Evolutionary conservation across 805 yeast genomes (phyloP).

Genomic region (Isabelozyma pseudorhagii): DNA sequence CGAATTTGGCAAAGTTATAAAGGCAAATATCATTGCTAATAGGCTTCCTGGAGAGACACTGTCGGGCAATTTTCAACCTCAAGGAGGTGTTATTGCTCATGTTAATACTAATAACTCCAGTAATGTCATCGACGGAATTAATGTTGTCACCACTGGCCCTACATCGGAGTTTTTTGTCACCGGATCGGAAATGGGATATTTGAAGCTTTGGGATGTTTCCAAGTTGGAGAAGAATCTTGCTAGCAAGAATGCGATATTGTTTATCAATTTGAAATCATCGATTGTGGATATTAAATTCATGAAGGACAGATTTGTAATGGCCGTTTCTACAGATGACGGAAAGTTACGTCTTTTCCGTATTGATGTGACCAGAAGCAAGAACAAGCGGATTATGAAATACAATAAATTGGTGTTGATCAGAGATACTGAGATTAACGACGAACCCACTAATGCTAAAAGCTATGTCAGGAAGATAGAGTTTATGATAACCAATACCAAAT

Average conservation of each 20-base stretch:
- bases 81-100: constrained; percentile 58
- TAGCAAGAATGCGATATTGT: constrained; percentile 42
- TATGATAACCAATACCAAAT: constrained; percentile 34
- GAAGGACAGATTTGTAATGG: constrained; percentile 54
- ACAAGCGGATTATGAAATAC: constrained; percentile 26
- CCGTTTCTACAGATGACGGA: constrained; percentile 51
- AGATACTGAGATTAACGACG: constrained; percentile 31
- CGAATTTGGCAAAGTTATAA: constrained; percentile 57
- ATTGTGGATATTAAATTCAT: constrained; percentile 52
- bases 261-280: constrained; percentile 46
- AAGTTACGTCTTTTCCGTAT: constrained; percentile 34
- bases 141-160: constrained; percentile 55
- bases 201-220: constrained; percentile 76
- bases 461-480: constrained; percentile 45
- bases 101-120: constrained; percentile 59
- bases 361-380: constrained; percentile 32
- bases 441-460: constrained; percentile 20
- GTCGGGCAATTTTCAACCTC: constrained; percentile 25
- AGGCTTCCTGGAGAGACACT: background rate
- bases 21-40: constrained; percentile 1
- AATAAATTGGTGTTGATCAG: constrained; percentile 34
- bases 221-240: constrained; percentile 62
- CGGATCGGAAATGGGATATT: constrained; percentile 70
- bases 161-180: constrained; percentile 67
- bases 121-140: constrained; percentile 38